Evolutionary conservation across 208 protist genomes (phyloP).

Genomic region (Acanthamoeba sp.): DNA sequence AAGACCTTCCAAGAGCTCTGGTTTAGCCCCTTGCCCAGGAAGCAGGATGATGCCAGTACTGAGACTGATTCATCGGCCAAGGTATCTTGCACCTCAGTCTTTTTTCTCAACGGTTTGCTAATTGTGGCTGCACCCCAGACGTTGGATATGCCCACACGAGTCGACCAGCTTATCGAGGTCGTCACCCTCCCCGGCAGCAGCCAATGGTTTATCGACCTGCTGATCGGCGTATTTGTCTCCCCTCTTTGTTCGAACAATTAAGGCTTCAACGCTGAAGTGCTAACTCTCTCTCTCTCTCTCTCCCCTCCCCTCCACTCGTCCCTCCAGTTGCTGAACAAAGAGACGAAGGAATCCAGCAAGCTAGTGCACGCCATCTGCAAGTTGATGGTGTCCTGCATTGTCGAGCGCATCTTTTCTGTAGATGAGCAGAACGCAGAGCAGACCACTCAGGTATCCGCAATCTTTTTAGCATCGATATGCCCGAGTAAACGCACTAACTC

Average conservation of each 20-base stretch:
- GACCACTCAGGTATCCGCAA: neutral
- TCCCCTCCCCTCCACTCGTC: too few relatives aligned
- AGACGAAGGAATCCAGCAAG: slow-evolving; percentile 15
- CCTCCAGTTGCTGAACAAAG: slow-evolving; percentile 25
- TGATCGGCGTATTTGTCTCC: neutral
- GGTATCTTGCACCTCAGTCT: too few relatives aligned
- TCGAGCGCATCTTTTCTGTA: slow-evolving; percentile 38
- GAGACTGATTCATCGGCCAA: neutral
- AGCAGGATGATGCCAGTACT: neutral
- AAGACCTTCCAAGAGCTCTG: slow-evolving; percentile 71
- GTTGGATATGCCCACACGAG: slow-evolving; percentile 3
- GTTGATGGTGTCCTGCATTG: slow-evolving; percentile 28
- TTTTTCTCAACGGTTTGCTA: too few relatives aligned
- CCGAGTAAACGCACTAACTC: neutral
- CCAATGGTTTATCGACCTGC: slow-evolving; percentile 72
- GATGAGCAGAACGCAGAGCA: slow-evolving; percentile 23
- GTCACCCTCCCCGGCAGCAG: neutral
- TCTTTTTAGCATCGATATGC: neutral
- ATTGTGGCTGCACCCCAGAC: too few relatives aligned
- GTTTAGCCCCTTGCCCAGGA: slow-evolving; percentile 55
- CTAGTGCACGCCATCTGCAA: slow-evolving; percentile 46
- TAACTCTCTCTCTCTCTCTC: too few relatives aligned
- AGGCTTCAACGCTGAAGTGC: too few relatives aligned
- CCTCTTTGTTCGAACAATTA: neutral
- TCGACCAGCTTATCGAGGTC: slow-evolving; percentile 72